Percentiles rank a stretch among this genome's conserved stretches.
phyloP scores from a whole-genome alignment of 2,329 filamentous ascomycete species.

The Exophiala mesophila region DNA sequence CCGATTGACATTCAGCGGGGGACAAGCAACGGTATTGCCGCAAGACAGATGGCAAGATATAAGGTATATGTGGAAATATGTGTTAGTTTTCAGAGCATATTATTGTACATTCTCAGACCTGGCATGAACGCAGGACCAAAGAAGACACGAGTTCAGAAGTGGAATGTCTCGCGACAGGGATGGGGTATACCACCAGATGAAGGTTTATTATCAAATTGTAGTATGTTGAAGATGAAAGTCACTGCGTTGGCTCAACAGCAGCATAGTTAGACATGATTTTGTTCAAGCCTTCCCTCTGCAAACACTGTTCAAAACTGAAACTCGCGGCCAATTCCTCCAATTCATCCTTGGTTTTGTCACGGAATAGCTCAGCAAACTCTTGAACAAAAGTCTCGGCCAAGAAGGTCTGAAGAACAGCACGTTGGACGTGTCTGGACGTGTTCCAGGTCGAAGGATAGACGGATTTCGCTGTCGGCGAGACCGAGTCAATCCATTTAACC shows the following conservation, averaged over 20 bases:
- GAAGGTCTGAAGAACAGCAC: constrained; percentile 45
- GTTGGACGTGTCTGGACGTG: constrained; percentile 43
- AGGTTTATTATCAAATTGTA: no score
- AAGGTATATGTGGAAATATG: no score
- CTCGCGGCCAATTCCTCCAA: constrained; percentile 51
- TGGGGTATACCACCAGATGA: no score
- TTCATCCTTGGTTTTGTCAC: constrained; percentile 46
- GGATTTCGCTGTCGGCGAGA: constrained; percentile 22
- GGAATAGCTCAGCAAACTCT: constrained; percentile 54
- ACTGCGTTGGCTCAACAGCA: constrained; percentile 9
- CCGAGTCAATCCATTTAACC: constrained; percentile 25
- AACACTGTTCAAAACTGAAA: constrained; percentile 53
- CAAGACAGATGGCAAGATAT: no score
- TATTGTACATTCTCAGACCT: no score
- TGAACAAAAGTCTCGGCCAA: constrained; percentile 48
- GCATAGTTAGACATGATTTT: constrained; percentile 46
- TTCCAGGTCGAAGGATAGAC: constrained; percentile 50
- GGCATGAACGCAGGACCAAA: no score
- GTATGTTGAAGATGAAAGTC: no score
- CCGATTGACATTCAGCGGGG: no score
- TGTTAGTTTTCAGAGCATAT: no score
- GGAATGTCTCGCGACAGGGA: no score
- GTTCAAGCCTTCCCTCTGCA: constrained; percentile 49
- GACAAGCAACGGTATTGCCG: no score
- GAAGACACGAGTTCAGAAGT: no score